Conservation (phyloP, 169 alveolate genomes). For the Plasmodium reichenowi region DNA sequence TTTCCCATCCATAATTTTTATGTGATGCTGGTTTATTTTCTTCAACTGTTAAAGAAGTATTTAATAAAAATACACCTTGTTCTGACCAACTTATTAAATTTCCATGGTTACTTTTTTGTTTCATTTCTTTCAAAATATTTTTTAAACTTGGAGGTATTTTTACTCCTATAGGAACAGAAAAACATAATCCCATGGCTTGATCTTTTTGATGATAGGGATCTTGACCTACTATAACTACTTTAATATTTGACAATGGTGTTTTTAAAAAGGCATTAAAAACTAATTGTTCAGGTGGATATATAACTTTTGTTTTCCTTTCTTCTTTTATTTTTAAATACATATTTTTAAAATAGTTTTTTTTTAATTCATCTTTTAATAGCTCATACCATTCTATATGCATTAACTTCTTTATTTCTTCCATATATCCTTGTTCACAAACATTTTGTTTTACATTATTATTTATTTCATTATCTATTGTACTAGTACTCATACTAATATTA, state of each 20-base stretch:
- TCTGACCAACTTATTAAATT: slow-evolving; percentile 97
- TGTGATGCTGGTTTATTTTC: slow-evolving; percentile 65
- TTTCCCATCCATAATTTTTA: slow-evolving; percentile 92
- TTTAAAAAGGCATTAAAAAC: slow-evolving; percentile 89
- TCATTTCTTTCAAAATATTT: slow-evolving; percentile 96
- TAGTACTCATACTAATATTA: not conserved
- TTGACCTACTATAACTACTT: slow-evolving; percentile 98
- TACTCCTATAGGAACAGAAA: slow-evolving; percentile 95
- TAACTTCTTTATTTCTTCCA: slow-evolving; percentile 64
- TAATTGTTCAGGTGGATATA: slow-evolving; percentile 90
- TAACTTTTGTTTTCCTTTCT: slow-evolving; percentile 80
- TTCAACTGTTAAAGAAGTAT: slow-evolving; percentile 95
- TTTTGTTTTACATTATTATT: not conserved
- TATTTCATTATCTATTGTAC: not conserved
- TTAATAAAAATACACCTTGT: slow-evolving; percentile 98
- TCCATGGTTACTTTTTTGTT: slow-evolving; percentile 93
- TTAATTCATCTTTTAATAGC: slow-evolving; percentile 80
- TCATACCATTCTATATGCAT: slow-evolving; percentile 84
- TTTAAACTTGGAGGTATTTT: slow-evolving; percentile 97
- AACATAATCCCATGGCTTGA: slow-evolving; percentile 98
- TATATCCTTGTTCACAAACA: slow-evolving; percentile 2
- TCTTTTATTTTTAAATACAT: slow-evolving; percentile 86
- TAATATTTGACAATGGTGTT: slow-evolving; percentile 88
- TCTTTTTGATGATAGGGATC: slow-evolving; percentile 98
- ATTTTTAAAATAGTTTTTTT: slow-evolving; percentile 84